Conservation (phyloP, 345 rosid species). For the Heritiera fomes region DNA sequence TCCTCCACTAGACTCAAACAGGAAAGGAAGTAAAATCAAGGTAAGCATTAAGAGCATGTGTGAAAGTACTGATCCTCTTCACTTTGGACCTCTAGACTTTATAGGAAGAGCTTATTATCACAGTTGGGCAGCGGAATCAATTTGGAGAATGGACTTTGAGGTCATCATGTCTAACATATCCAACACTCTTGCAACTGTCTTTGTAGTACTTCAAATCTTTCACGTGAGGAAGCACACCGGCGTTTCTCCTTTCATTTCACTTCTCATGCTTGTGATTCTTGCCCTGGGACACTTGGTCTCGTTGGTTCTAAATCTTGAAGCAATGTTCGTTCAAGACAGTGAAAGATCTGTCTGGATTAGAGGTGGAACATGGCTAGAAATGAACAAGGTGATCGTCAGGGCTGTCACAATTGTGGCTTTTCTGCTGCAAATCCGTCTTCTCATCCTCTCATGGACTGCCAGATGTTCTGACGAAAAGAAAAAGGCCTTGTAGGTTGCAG, state of each 20-base stretch:
- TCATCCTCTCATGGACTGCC: constrained; percentile 42
- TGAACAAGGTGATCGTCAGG: constrained; percentile 44
- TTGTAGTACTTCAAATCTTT: constrained; percentile 40
- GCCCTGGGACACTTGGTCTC: constrained; percentile 43
- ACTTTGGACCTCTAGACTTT: constrained; percentile 31
- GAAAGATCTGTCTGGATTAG: background rate
- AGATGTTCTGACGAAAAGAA: constrained; percentile 21
- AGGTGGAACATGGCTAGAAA: constrained; percentile 40
- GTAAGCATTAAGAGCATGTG: constrained; percentile 47
- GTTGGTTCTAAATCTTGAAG: constrained; percentile 45
- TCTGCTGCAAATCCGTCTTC: constrained; percentile 43
- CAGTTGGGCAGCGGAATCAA: constrained; percentile 14
- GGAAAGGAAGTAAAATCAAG: constrained; percentile 20
- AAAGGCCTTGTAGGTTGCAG: constrained; percentile 36
- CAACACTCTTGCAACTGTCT: constrained; percentile 42
- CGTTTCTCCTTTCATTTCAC: constrained; percentile 40
- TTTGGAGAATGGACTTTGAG: constrained; percentile 53
- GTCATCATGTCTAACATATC: constrained; percentile 38
- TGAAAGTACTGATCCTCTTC: constrained; percentile 33
- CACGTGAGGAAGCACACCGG: constrained; percentile 39
- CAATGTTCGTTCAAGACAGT: constrained; percentile 27
- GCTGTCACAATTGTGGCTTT: constrained; percentile 49
- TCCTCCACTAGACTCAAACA: constrained; percentile 39
- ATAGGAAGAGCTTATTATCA: constrained; percentile 27
- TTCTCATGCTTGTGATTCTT: constrained; percentile 50